Evolutionary conservation across 106 monocot species (phyloP), one percentile per base, ranked within the genome.

Genomic region (Chionographis japonica): DNA sequence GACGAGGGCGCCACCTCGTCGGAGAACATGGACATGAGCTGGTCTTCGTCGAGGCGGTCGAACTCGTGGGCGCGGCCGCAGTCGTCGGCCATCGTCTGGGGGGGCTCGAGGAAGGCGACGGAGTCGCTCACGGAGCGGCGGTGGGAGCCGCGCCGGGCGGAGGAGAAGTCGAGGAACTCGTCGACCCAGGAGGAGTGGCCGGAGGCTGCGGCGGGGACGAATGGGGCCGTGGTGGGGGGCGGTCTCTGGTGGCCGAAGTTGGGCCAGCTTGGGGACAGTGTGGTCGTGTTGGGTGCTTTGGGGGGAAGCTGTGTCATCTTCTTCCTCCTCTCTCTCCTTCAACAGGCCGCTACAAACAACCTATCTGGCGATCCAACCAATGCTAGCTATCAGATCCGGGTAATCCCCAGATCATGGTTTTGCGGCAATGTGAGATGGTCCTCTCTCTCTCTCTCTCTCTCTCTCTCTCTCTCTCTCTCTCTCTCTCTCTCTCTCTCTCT

Each of bases 11-110:
- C 68, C 16, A 64, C 63, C 61, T 75, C 82, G 62, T 87, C 77
- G 17, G 88, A 77, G 86, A 95, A 91, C 95, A 95, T 86, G 15
- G 91, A 95, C 79, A 88, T 86, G 73, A 89, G 84, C 75, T 88
- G 91, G 37, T 91, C 86, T 19, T 91, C 95, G 50, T 91, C 83
- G 50, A 95, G 79, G 7, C 91, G 71, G 46, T 95, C 88, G 65
- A 95, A 88, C 12, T 88, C 79, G 40, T 81, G 73, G 14, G 11
- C 76, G 35, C 42, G 10, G 54, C 71, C 52, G 52, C 81, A 27
- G 35, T 36, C 67, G 38, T 12, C 7, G 15, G 15, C 4, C 5
- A 6, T 20, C 0, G 1, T 40, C 18, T 17, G 5, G 58, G 75
- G 46, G 8, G 80, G 58, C 65, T 92, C 87, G 46, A 87, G 76